Base-by-base conservation (phyloP, 2,329 filamentous ascomycete species). In the Septoria linicola region DNA sequence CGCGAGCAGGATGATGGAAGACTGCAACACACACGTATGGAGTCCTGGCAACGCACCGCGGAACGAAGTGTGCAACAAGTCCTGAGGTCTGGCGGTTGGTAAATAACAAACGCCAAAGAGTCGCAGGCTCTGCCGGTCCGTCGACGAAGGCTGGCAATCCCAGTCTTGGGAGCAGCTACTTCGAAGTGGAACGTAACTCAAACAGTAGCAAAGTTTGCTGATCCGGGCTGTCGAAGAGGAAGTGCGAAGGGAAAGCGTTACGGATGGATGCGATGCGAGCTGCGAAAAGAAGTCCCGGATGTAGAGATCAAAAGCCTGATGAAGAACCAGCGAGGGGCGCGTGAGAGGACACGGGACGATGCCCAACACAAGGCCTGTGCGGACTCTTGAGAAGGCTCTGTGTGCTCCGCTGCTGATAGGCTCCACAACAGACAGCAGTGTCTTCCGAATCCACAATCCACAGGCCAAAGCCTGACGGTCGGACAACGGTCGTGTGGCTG, bases 91-190 rank as follows among this genome's bases (percentile, higher is more conserved):
- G 49, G 37, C 27, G 49, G 41, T 16, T 30, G 54, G 49, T 20
- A 34, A 57, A 52, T 39, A 54, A 51, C 47, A 50, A 32, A 51
- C 20, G 41, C 36, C 48, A 20, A 41, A 53, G 45, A 50, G 50
- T 54, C 46, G 52, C 41, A 55, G 47, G 39, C 47, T 31, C 48
- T 42, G 47, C 36, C 34, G 32, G 41, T 42, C 10, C 41, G 51
- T 50, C 13, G 27, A 41, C 23, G 46, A 40, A 35, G 54, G 35
- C 55, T 42, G 51, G 49, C 52, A 46, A 59, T 56, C 41, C 53
- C 34, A 21, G 53, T 45, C 41, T 41, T 47, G 50, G 39, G 40
- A 21, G 20, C 43, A 48, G 48, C 49, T 43, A 37, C 31, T 49
- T 49, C 35, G 47, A 25, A 49, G 36, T 35, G 47, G 32, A 32